Evolutionary conservation across 148 eudicot genomes (phyloP), one percentile per base, ranked within the genome.

Genomic region (Tetragonia tetragonoides): DNA sequence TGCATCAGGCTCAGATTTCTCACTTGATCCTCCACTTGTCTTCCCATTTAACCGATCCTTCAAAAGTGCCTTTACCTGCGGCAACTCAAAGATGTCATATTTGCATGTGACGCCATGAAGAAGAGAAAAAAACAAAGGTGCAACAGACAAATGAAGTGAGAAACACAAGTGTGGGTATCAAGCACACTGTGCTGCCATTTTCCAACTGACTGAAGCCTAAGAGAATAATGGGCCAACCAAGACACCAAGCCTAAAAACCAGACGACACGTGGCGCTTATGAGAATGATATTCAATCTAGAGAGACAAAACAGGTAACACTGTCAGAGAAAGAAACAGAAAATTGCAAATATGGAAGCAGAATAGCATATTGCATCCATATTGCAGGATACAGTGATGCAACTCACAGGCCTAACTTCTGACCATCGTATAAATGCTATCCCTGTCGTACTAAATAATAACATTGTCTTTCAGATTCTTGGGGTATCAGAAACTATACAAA

Each of bases 41-140:
- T 93, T 95, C 53, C 99, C 99, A 62, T 84, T 73, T 75, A 95
- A 74, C 67, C 97, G 87, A 49, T 95, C 99, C 81, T 90, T 91
- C 78, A 95, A 76, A 64, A 95, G 97, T 74, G 89, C 80, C 85
- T 91, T 95, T 66, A 95, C 78, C 97, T 93, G 88, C 79, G 84
- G 28, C 79, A 78, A 44, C 39, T n/a, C 73, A 67, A n/a, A 79
- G 17, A 75, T 44, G 7, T 66, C 44, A 41, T 40, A 76, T 70
- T 49, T 72, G 79, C 42, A 42, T 44, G 38, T 16, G 66, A 7
- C 47, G 61, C n/a, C n/a, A n/a, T 5, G 34, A 9, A 60, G 24
- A 49, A 60, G 41, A 16, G 5, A 69, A 69, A 66, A 14, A 16
- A 37, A 38, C 28, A 7, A 21, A n/a, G 21, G 56, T n/a, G 17